These are phyloP conservation scores for Spathaspora passalidarum DNA, from an alignment of 805 yeast species.

Conservation along the genomic window DNA sequence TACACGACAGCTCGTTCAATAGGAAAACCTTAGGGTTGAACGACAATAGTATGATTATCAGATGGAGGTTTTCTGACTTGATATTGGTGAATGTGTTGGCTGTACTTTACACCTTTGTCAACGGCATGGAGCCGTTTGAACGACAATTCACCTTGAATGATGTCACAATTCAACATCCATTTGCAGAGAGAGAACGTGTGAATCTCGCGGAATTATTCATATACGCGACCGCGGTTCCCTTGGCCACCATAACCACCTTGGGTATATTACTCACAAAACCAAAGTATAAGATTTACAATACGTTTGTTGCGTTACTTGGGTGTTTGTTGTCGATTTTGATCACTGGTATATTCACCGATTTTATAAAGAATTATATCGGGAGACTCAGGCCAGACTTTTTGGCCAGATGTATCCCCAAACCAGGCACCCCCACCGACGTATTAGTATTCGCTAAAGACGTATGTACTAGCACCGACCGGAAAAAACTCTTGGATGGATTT, in stretches of 20 bases:
- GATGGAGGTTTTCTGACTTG: conserved; percentile 28
- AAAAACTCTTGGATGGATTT: conserved; percentile 30
- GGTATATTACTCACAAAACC: conserved; percentile 46
- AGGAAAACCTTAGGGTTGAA: conserved; percentile 25
- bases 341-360: conserved; percentile 64
- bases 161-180: conserved; percentile 76
- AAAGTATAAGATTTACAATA: conserved; percentile 53
- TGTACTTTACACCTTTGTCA: conserved; percentile 19
- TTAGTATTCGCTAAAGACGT: conserved; percentile 62
- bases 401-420: conserved; percentile 74
- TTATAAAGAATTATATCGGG: conserved; percentile 80
- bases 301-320: conserved; percentile 67
- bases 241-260: conserved; percentile 30
- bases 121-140: conserved; percentile 56
- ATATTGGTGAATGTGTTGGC: conserved; percentile 19
- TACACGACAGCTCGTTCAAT: conserved; percentile 20
- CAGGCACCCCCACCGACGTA: conserved; percentile 51
- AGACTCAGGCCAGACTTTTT: conserved; percentile 91
- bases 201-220: conserved; percentile 50
- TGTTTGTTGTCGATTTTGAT: conserved; percentile 56
- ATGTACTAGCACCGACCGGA: conserved; percentile 49
- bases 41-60: conserved; percentile 14
- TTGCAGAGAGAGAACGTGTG: conserved; percentile 72
- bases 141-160: conserved; percentile 78
- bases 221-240: conserved; percentile 54